Base-by-base conservation (phyloP, 2,329 filamentous ascomycete genomes). In the Neofusicoccum ribis region DNA sequence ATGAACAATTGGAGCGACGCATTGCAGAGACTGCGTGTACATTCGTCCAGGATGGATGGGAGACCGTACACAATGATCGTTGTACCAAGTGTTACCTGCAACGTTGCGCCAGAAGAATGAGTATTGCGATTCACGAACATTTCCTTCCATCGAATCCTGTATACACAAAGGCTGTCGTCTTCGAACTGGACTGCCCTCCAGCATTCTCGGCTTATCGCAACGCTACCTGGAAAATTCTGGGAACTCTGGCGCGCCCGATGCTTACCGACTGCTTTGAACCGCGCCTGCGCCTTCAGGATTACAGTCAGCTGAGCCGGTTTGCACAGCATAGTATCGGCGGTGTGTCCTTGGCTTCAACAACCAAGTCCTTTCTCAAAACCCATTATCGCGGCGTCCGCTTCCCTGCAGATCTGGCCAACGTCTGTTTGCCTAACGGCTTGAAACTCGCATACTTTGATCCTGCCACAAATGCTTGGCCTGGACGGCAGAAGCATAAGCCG, bases 191-290 rank as follows among this genome's bases (percentile, higher is more conserved):
- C 0, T 76, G 78, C 23, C 86, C 86, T 0, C 37, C 68, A 3
- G 74, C 74, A 3, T 80, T 86, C 23, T 73, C 74, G 2, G 72
- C 74, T 0, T 89, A 87, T 70, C 78, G 86, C 12, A 79, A 86
- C 63, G 74, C 78, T 3, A 86, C 83, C 0, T 87, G 83, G 83
- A 70, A 68, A 3, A 78, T 87, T 3, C 23, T 85, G 0, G 70
- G 72, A 2, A 68, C 63, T 3, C 67, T 85, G 11, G 79, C 70
- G 2, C 67, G 74, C 37, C 73, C 73, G 20, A 58, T 41, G 37
- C 39, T 50, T 0, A 36, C 39, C 8, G 36, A 8, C 7, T 17
- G 8, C 11, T 14, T 12, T 3, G 9, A 71, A 47, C 74, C 75
- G 7, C 65, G 70, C 34, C 61, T 72, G 9, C 61, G 74, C 2